Evolutionary conservation across 371 early-diverging fungal species (phyloP).

Genomic region (Apophysomyces variabilis): DNA sequence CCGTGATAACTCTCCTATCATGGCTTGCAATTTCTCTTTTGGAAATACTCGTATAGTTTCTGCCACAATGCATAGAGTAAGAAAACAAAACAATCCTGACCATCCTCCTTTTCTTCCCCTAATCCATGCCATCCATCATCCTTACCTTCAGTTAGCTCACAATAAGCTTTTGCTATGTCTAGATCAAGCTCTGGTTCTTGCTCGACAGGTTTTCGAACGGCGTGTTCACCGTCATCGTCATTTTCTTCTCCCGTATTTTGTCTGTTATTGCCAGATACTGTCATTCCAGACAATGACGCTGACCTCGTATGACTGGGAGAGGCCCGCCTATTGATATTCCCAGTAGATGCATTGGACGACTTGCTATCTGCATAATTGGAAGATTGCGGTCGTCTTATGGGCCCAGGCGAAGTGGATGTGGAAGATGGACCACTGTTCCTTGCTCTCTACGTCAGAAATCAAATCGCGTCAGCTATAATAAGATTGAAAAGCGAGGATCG

Average conservation of each 20-base stretch:
- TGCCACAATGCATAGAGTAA: conserved; percentile 16
- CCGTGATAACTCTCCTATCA: conserved; percentile 55
- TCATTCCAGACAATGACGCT: conserved; percentile 23
- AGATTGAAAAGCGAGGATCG: no score
- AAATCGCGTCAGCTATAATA: neutral
- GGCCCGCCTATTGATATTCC: conserved; percentile 22
- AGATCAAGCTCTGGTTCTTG: conserved; percentile 54
- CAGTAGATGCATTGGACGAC: conserved; percentile 6
- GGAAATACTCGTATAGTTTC: conserved; percentile 67
- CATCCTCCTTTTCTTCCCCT: neutral
- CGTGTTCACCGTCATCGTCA: conserved; percentile 7
- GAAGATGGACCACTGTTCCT: neutral
- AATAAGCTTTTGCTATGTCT: conserved; percentile 58
- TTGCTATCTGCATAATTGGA: conserved; percentile 19
- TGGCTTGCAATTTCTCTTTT: conserved; percentile 58
- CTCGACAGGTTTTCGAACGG: conserved; percentile 29
- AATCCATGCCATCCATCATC: neutral
- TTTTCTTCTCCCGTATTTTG: neutral
- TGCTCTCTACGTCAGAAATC: conserved; percentile 6
- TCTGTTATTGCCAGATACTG: conserved; percentile 3
- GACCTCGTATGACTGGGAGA: conserved; percentile 19
- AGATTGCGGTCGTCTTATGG: conserved; percentile 21
- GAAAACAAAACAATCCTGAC: neutral
- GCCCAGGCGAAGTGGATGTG: neutral
- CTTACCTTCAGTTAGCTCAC: conserved; percentile 57